Conservation (phyloP, 345 rosid genomes). For the Hypericum perforatum region DNA sequence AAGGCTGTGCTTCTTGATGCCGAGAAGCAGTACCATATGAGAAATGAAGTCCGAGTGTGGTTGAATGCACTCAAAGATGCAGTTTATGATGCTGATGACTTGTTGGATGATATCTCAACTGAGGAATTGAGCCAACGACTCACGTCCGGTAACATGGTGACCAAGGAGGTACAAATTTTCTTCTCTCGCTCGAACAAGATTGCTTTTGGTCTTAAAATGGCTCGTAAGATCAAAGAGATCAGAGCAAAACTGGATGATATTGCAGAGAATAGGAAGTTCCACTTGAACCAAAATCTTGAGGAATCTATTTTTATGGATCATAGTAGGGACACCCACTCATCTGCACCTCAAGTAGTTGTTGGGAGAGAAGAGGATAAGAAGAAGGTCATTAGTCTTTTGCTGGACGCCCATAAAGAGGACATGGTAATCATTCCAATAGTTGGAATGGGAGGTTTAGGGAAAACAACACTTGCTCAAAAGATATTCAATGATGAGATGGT, state of each 20-base stretch:
- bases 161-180: not conserved
- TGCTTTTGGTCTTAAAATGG: not conserved
- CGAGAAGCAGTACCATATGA: not conserved
- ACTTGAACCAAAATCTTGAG: not conserved
- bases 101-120: constrained; percentile 9
- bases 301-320: not conserved
- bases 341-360: not conserved
- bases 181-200: not conserved
- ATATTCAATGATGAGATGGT: constrained; percentile 18
- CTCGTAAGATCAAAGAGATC: not conserved
- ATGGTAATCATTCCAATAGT: constrained; percentile 5
- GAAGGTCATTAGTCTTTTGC: not conserved
- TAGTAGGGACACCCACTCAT: not conserved
- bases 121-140: not conserved
- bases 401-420: not conserved
- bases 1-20: constrained; percentile 7
- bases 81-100: not conserved
- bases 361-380: not conserved
- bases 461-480: constrained; percentile 14
- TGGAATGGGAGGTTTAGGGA: constrained; percentile 18
- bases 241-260: not conserved
- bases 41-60: not conserved
- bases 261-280: not conserved
- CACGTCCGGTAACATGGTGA: not conserved
- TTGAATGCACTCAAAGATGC: constrained; percentile 1